Evolutionary conservation across 2,329 filamentous ascomycete species (phyloP).

Genomic region (Ambrosiella beaveri): DNA sequence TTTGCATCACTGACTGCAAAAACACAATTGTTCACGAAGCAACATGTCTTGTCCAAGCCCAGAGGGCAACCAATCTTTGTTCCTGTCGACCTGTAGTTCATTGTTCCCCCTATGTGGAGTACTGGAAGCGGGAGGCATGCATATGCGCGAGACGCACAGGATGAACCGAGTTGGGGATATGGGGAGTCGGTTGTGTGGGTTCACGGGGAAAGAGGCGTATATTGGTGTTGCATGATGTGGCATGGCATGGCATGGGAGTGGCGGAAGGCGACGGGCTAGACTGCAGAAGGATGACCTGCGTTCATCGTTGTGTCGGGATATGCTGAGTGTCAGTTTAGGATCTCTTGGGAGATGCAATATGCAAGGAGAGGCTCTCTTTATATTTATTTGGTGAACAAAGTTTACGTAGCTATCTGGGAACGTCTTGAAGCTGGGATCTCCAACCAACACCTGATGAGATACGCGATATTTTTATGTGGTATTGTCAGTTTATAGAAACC

Average conservation of each 20-base stretch:
- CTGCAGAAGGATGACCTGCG: not conserved
- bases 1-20: no score
- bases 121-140: not conserved
- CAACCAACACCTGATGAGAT: no score
- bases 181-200: not conserved
- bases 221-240: not conserved
- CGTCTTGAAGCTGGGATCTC: no score
- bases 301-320: no score
- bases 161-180: slow-evolving; percentile 1
- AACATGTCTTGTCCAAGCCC: not conserved
- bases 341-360: no score
- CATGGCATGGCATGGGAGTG: not conserved
- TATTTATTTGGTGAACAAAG: no score
- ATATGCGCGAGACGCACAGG: not conserved
- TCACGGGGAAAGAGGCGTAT: not conserved
- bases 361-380: no score
- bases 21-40: no score
- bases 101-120: not conserved
- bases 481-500: no score
- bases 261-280: not conserved
- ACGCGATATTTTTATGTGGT: no score
- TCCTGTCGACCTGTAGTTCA: not conserved
- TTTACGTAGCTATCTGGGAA: no score
- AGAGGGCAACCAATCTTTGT: not conserved
- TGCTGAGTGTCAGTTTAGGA: no score